Evolutionary conservation across 106 monocot genomes (phyloP).

Genomic region (Allium sativum): DNA sequence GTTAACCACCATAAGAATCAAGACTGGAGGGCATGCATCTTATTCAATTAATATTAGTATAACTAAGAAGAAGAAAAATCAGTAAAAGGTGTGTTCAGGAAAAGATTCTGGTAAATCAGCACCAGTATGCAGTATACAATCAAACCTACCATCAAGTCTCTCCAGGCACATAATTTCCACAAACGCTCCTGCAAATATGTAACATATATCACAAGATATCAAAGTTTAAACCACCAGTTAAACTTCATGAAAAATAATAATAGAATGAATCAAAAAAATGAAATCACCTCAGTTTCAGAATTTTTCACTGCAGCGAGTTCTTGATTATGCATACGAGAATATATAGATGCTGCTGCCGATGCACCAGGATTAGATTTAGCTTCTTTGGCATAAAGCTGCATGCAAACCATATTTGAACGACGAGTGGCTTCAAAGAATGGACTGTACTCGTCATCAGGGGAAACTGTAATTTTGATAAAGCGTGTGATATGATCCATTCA

Average conservation of each 20-base stretch:
- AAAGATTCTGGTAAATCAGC: too few species aligned
- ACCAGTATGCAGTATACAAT: neutral
- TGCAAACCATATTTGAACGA: conserved; percentile 69
- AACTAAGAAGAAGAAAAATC: too few species aligned
- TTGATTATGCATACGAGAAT: conserved; percentile 42
- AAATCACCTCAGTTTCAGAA: conserved; percentile 39
- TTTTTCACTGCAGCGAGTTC: conserved; percentile 19
- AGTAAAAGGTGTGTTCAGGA: too few species aligned
- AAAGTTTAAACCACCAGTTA: neutral
- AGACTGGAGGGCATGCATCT: too few species aligned
- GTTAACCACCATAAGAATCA: too few species aligned
- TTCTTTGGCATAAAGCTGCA: conserved; percentile 90
- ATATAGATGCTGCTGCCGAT: conserved; percentile 68
- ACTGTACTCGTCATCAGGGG: conserved; percentile 45
- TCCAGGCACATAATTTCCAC: conserved; percentile 82
- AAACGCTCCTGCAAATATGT: conserved; percentile 56
- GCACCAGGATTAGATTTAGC: conserved; percentile 56
- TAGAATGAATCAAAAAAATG: neutral
- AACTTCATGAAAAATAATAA: neutral
- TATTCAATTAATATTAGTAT: too few species aligned
- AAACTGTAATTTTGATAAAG: conserved; percentile 44
- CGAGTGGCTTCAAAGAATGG: conserved; percentile 63
- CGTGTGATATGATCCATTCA: conserved; percentile 2
- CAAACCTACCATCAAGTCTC: conserved; percentile 87
- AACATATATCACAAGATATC: neutral